Evolutionary conservation across 1,284 basidiomycete genomes (phyloP).

Genomic region (Veloboletus limbatus): DNA sequence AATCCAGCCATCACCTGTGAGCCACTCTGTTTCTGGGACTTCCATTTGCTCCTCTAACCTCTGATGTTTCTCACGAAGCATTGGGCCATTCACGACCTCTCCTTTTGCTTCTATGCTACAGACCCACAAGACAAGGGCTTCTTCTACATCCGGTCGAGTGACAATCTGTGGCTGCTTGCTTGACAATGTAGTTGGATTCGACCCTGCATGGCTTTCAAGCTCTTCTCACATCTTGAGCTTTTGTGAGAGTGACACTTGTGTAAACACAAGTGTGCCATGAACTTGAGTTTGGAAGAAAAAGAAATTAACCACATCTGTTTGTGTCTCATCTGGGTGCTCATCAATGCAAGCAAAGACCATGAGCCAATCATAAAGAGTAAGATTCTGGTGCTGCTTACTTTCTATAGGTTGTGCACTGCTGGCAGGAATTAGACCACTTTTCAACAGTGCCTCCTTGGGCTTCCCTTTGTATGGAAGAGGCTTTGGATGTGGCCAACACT

Average conservation of each 20-base stretch:
- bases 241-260: not conserved
- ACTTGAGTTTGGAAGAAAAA: not conserved
- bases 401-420: too few species aligned
- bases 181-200: constrained; percentile 3
- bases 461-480: too few species aligned
- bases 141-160: constrained; percentile 6
- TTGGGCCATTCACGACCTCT: constrained; percentile 1
- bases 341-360: constrained; percentile 1
- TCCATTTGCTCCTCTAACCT: constrained; percentile 1
- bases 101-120: constrained; percentile 9
- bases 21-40: not conserved
- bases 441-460: too few species aligned
- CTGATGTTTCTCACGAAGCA: not conserved
- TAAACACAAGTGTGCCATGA: not conserved
- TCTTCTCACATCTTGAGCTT: not conserved
- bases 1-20: not conserved
- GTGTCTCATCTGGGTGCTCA: not conserved
- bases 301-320: not conserved
- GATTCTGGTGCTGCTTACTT: too few species aligned
- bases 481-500: too few species aligned
- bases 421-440: too few species aligned
- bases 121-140: constrained; percentile 6
- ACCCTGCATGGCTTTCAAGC: not conserved
- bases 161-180: not conserved
- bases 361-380: constrained; percentile 2